A percentile compares a stretch with the other conserved stretches of the same genome.
Evolutionary conservation across 441 rosid genomes (phyloP).

Genomic region (Viola pubescens): DNA sequence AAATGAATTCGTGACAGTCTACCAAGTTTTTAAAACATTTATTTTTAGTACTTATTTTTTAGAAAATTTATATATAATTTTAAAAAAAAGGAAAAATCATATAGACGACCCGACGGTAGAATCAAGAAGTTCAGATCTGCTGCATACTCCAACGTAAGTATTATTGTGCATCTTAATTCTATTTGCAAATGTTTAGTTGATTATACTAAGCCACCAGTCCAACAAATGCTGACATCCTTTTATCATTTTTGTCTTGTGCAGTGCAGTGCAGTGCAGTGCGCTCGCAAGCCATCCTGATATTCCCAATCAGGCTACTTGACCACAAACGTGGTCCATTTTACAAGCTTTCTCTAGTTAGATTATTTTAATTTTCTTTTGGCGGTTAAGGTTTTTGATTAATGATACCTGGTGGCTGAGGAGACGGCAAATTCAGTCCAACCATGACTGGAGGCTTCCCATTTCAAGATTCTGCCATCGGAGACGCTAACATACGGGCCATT

Average conservation of each 20-base stretch:
- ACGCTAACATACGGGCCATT: constrained; percentile 38
- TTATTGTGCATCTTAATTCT: neutral
- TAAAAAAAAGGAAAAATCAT: too few relatives aligned
- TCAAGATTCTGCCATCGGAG: constrained; percentile 40
- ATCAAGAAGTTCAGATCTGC: constrained; percentile 86
- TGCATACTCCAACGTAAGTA: constrained; percentile 84
- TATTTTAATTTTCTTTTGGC: too few relatives aligned
- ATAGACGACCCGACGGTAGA: constrained; percentile 84
- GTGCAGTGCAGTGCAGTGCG: too few relatives aligned
- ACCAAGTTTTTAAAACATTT: too few relatives aligned
- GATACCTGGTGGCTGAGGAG: constrained; percentile 27
- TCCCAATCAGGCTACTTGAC: constrained; percentile 21
- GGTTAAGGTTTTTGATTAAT: too few relatives aligned
- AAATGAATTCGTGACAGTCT: too few relatives aligned
- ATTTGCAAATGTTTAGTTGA: neutral
- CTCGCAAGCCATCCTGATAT: constrained; percentile 87
- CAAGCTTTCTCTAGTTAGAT: constrained; percentile 16
- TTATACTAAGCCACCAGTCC: too few relatives aligned
- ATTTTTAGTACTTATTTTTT: too few relatives aligned
- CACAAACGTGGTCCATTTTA: constrained; percentile 37
- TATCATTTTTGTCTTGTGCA: constrained; percentile 28
- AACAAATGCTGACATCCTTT: neutral
- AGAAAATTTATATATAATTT: too few relatives aligned
- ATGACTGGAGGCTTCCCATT: constrained; percentile 21
- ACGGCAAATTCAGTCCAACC: constrained; percentile 39